phyloP scores from a whole-genome alignment of 2,329 filamentous ascomycete species.

The Phyllosticta paracitricarpa region DNA sequence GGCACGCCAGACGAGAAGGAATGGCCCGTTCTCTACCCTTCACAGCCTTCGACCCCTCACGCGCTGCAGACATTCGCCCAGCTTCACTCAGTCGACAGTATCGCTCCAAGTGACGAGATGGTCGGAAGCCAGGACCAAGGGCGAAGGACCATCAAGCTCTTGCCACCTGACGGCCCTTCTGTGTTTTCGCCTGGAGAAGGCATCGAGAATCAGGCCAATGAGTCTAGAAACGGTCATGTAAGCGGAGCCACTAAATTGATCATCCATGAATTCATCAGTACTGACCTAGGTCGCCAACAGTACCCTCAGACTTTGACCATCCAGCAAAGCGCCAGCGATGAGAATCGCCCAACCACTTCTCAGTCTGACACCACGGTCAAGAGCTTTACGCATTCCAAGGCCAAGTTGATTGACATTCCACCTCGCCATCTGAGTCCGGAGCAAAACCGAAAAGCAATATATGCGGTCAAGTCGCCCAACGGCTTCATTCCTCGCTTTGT shows the following conservation, averaged over 20 bases:
- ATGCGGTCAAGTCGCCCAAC: neutral
- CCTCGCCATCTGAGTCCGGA: neutral
- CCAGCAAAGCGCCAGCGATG: neutral
- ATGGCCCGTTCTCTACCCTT: slow-evolving; percentile 21
- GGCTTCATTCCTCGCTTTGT: slow-evolving; percentile 1
- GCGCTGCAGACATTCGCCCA: neutral
- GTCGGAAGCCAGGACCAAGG: neutral
- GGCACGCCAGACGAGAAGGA: slow-evolving; percentile 18
- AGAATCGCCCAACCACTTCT: neutral
- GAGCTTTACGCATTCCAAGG: neutral
- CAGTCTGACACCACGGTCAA: neutral
- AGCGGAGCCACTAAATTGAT: neutral
- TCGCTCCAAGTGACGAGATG: neutral
- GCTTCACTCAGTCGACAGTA: neutral
- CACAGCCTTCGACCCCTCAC: neutral
- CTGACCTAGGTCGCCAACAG: neutral
- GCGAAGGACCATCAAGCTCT: slow-evolving; percentile 5
- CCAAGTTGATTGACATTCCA: neutral
- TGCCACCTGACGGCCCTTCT: neutral
- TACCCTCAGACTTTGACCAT: neutral
- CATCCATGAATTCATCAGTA: neutral
- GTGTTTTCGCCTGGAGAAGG: neutral
- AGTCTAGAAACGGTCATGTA: neutral
- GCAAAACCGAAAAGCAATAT: neutral
- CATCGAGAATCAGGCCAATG: neutral